Conservation (phyloP, 164 flowering plant genomes). For the Cinnamomum chago region DNA sequence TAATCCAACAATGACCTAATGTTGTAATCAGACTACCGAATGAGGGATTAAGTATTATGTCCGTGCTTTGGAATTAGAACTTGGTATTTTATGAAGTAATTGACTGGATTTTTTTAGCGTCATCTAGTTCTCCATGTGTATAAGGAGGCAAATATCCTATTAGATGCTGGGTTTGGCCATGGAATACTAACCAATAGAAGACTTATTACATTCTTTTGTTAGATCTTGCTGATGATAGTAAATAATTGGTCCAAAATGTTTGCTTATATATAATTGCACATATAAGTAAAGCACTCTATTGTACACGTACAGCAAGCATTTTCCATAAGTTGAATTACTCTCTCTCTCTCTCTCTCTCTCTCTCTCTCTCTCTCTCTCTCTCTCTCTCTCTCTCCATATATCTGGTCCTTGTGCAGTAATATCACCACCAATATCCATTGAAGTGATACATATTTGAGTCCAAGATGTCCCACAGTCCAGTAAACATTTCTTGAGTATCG, state of each 20-base stretch:
- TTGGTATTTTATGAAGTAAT: background rate
- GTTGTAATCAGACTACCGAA: background rate
- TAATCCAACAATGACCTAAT: background rate
- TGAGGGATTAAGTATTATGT: background rate
- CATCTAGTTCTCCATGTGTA: no score
- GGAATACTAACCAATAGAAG: background rate
- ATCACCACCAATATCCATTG: background rate
- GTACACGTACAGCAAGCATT: no score
- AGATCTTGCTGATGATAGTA: background rate
- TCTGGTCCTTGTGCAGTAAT: background rate
- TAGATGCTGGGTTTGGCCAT: background rate
- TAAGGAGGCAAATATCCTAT: background rate
- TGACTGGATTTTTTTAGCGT: background rate
- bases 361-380: no score
- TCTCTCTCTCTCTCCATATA: background rate
- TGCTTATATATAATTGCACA: background rate
- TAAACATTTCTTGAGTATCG: background rate
- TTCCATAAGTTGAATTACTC: no score
- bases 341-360: no score
- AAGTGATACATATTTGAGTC: background rate
- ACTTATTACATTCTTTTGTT: background rate
- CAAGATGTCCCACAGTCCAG: background rate
- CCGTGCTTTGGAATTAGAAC: background rate
- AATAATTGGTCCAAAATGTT: background rate
- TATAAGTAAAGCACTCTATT: background rate